Conservation (phyloP, 257 asterid species). For the Capsicum rhomboideum region DNA sequence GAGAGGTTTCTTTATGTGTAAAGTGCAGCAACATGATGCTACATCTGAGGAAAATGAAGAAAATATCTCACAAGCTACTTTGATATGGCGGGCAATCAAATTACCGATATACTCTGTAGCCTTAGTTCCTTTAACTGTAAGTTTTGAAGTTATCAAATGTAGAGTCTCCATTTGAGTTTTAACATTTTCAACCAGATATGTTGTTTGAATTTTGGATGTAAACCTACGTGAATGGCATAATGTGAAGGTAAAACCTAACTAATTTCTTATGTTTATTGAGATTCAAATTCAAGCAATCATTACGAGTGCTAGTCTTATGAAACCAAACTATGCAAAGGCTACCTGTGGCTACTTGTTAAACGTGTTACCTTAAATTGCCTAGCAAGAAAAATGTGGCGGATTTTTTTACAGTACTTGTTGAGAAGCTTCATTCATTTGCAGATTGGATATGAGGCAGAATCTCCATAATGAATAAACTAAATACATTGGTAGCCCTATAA, state of each 20-base stretch:
- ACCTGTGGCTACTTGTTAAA: neutral
- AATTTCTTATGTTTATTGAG: neutral
- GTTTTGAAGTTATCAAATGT: conserved; percentile 8
- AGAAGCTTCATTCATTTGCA: neutral
- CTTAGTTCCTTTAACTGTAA: conserved; percentile 65
- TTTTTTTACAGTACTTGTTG: neutral
- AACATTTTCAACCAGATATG: neutral
- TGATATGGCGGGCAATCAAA: conserved; percentile 84
- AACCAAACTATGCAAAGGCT: neutral
- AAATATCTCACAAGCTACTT: conserved; percentile 46
- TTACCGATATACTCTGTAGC: conserved; percentile 67
- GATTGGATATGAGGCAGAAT: neutral
- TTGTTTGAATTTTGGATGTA: neutral
- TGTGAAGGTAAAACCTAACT: neutral
- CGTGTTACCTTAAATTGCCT: neutral
- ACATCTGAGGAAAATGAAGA: conserved; percentile 25
- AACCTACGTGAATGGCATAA: neutral
- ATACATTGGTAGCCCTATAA: neutral
- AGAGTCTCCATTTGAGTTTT: neutral
- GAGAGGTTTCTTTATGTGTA: conserved; percentile 17
- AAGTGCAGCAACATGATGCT: conserved; percentile 15
- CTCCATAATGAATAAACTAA: neutral
- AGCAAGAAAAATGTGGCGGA: neutral
- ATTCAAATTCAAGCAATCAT: neutral
- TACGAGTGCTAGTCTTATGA: neutral